Conservation (phyloP, 306 rosid species). For the Psophocarpus tetragonolobus region DNA sequence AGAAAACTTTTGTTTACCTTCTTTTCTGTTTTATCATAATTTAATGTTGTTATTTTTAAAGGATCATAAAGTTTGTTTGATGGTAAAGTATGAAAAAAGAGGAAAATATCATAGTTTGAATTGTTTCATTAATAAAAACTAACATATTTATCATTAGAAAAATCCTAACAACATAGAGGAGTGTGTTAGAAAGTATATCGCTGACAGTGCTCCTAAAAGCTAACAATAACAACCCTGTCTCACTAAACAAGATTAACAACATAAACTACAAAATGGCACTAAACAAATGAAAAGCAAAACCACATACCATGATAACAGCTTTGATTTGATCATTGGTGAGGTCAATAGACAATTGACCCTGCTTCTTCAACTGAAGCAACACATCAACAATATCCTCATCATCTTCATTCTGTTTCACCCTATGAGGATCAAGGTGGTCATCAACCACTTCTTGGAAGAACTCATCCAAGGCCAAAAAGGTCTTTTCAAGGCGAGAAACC, state of each 20-base stretch:
- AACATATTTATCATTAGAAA: too few relatives aligned
- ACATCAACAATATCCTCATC: constrained; percentile 1
- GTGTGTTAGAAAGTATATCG: too few relatives aligned
- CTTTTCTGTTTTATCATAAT: neutral
- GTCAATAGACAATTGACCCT: neutral
- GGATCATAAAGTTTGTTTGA: too few relatives aligned
- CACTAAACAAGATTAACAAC: too few relatives aligned
- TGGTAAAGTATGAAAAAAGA: too few relatives aligned
- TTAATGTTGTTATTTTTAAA: too few relatives aligned
- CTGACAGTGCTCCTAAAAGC: too few relatives aligned
- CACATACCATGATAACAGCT: neutral
- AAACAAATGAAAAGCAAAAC: neutral
- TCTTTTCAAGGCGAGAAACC: constrained; percentile 3
- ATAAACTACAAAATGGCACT: neutral
- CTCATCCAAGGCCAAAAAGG: neutral
- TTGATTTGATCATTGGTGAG: constrained; percentile 27
- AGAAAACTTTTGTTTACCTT: neutral
- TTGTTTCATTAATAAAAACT: too few relatives aligned
- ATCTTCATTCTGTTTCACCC: neutral
- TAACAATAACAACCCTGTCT: too few relatives aligned
- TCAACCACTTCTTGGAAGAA: constrained; percentile 24
- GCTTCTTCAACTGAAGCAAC: neutral
- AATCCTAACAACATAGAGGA: too few relatives aligned
- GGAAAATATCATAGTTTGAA: too few relatives aligned
- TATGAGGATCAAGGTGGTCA: neutral